Base-by-base conservation (phyloP, 2,329 filamentous ascomycete species). In the Neonectria punicea region DNA sequence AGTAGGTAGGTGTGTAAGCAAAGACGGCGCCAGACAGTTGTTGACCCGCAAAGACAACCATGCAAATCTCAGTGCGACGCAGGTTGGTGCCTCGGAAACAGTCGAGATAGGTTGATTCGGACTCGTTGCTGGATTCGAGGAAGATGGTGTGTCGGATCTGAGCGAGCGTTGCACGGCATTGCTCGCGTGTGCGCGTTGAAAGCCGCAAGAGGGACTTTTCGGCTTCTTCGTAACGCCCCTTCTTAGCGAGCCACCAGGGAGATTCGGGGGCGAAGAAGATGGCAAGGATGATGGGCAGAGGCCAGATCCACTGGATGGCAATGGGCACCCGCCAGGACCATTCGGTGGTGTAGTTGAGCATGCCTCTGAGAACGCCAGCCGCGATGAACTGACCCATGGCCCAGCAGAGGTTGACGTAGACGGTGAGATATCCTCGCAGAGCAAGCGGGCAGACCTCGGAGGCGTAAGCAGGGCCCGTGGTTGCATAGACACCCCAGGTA, bases 111-210 rank as follows among this genome's bases (percentile, higher is more conserved):
- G 72, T 77, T 4, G 77, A 78, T 0, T 82, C 83, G 0, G 72
- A 67, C 4, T 74, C 75, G 44, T 80, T 72, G 41, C 79, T 74
- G 56, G 78, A 77, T 66, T 86, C 84, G 1, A 84, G 73, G 60
- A 81, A 76, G 61, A 81, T 77, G 2, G 82, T 84, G 50, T 82
- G 78, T 5, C 92, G 87, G 87, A 97, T 97, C 90, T 95, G 94
- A 57, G 80, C 74, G 67, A 84, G 78, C 39, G 79, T 75, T 28
- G 78, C 77, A 1, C 70, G 41, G 8, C 39, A 41, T 8, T 67
- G 63, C 76, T 73, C 49, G 62, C 88, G 66, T 89, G 87, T 61
- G 0, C 66, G 66, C 50, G 87, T 82, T 0, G 77, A 74, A 0
- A 80, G 73, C 1, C 77, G 66, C 16, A 66, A 16, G 6, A 80